Base-by-base conservation (phyloP, 495 filamentous ascomycete genomes). In the Neurospora sp. region DNA sequence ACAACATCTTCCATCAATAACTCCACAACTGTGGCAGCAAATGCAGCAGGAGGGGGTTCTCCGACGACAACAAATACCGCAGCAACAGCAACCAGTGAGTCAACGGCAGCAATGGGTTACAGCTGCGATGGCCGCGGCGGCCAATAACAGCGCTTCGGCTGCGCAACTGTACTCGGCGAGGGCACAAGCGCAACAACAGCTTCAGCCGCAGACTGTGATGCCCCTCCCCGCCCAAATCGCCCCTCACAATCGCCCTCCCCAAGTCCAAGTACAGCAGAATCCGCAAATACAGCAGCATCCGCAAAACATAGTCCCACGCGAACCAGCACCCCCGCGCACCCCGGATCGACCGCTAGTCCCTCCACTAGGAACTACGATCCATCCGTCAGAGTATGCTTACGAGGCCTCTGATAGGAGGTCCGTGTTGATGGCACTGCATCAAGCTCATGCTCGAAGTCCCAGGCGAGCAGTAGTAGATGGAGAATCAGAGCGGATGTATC, bases 391-490 rank as follows among this genome's bases (percentile, higher is more conserved):
- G 16, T 81, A 79, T 75, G 80, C 85, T 0, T 78, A 81, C 18
- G 80, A 80, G 35, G 79, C 78, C 0, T 77, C 81, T 37, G 85
- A 85, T 9, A 80, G 79, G 7, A 84, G 83, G 76, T 83, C 89
- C 39, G 70, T 84, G 38, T 72, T 81, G 40, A 79, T 82, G 40
- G 83, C 85, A 4, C 82, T 91, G 41, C 89, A 91, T 72, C 88
- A 89, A 78, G 85, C 83, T 44, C 81, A 88, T 74, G 79, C 88
- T 53, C 84, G 86, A 40, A 90, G 88, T 72, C 89, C 89, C 1
- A 77, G 83, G 16, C 84, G 87, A 48, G 80, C 81, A 41, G 71
- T 84, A 8, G 75, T 72, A 44, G 22, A 69, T n/a, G 71, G 68
- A 3, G 70, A 71, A 14, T 4, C 75, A 77, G 81, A 82, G 68